These are phyloP conservation scores for Populus nigra DNA, from an alignment of 345 rosid species.

Conservation along the genomic window DNA sequence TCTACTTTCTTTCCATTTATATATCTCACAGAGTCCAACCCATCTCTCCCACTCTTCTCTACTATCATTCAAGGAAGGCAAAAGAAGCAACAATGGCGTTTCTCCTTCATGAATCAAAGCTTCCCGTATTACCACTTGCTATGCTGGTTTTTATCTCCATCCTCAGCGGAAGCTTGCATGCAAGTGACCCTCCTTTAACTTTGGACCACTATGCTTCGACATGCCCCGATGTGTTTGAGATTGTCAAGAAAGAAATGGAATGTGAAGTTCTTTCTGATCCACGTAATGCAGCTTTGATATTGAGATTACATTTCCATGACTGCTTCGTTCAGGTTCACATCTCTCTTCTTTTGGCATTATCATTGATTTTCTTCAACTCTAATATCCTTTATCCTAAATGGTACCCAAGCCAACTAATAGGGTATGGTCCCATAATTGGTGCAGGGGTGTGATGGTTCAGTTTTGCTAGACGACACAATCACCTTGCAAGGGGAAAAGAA, in stretches of 20 bases:
- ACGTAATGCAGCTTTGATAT: conserved; percentile 67
- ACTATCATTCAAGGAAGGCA: not conserved
- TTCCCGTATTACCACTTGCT: conserved; percentile 17
- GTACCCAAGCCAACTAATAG: not conserved
- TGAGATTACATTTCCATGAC: conserved; percentile 83
- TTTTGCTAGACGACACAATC: conserved; percentile 74
- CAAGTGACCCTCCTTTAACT: conserved; percentile 47
- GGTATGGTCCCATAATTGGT: not conserved
- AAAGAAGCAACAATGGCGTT: conserved; percentile 14
- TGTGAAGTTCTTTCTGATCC: conserved; percentile 82
- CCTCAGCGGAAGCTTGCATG: conserved; percentile 23
- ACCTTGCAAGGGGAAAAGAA: conserved; percentile 67
- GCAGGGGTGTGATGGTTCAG: conserved; percentile 92
- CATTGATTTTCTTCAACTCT: not conserved
- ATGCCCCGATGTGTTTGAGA: conserved; percentile 64
- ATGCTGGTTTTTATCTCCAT: conserved; percentile 23
- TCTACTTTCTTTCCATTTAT: conserved; percentile 20
- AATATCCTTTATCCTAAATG: not conserved
- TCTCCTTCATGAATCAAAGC: conserved; percentile 1
- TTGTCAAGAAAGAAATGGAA: conserved; percentile 80
- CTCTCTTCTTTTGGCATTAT: not conserved
- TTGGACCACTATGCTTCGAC: conserved; percentile 65
- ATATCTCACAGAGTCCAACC: conserved; percentile 29
- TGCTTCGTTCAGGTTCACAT: conserved; percentile 77
- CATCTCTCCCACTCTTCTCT: conserved; percentile 26